These are phyloP conservation scores for Aspergillus hancockii DNA, from an alignment of 495 filamentous ascomycete genomes.

Conservation along the genomic window DNA sequence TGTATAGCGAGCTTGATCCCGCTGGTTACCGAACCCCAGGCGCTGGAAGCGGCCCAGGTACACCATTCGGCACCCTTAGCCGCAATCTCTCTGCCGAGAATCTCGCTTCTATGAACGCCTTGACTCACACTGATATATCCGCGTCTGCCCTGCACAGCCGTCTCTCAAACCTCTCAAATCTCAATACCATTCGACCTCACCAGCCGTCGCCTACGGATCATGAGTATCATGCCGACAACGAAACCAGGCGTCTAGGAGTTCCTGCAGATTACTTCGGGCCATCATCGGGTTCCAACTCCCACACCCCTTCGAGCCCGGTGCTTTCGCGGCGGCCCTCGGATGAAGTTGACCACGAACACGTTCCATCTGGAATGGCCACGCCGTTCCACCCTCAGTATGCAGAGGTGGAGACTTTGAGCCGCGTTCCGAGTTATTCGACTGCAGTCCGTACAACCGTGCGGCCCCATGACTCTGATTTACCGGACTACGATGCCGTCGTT, in stretches of 20 bases:
- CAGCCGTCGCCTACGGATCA: conserved; percentile 28
- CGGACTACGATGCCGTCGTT: conserved; percentile 53
- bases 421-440: conserved; percentile 79
- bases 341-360: conserved; percentile 50
- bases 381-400: conserved; percentile 65
- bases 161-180: conserved; percentile 61
- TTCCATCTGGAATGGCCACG: conserved; percentile 53
- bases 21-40: conserved; percentile 75
- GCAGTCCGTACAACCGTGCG: conserved; percentile 64
- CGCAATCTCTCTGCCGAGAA: conserved; percentile 79
- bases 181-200: conserved; percentile 41
- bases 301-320: conserved; percentile 38
- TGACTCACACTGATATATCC: conserved; percentile 50
- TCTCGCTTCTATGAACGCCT: conserved; percentile 62
- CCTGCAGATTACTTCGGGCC: conserved; percentile 36
- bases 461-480: conserved; percentile 48
- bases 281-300: conserved; percentile 36
- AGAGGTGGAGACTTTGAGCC: conserved; percentile 64
- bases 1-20: conserved; percentile 82
- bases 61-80: conserved; percentile 74
- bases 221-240: conserved; percentile 27
- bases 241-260: conserved; percentile 27
- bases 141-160: conserved; percentile 63
- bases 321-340: conserved; percentile 62
- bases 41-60: conserved; percentile 67